Evolutionary conservation across 2,329 filamentous ascomycete species (phyloP).

Genomic region (Nemania diffusa): DNA sequence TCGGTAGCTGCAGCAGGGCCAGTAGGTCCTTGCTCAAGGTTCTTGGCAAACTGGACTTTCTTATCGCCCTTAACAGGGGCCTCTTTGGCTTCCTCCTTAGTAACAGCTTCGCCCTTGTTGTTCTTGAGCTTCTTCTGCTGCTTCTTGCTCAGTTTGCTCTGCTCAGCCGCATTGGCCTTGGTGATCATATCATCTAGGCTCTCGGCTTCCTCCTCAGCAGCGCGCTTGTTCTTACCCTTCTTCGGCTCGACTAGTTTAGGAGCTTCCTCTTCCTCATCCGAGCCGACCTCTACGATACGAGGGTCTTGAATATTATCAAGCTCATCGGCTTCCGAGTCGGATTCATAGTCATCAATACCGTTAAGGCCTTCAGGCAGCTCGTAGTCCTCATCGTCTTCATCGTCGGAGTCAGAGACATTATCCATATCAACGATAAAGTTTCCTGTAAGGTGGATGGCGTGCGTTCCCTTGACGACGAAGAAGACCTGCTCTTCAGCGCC

Average conservation of each 20-base stretch:
- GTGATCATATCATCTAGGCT: constrained; percentile 86
- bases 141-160: constrained; percentile 90
- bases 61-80: constrained; percentile 72
- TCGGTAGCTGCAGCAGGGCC: constrained; percentile 66
- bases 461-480: constrained; percentile 90
- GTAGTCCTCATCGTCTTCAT: constrained; percentile 77
- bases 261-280: constrained; percentile 79
- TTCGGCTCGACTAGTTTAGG: constrained; percentile 68
- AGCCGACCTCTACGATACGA: constrained; percentile 84
- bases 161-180: constrained; percentile 73
- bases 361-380: constrained; percentile 83
- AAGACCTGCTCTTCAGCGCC: constrained; percentile 88
- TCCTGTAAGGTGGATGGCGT: constrained; percentile 91
- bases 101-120: constrained; percentile 90
- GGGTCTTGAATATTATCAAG: constrained; percentile 82
- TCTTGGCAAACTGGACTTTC: constrained; percentile 99
- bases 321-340: constrained; percentile 76
- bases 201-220: constrained; percentile 76
- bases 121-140: constrained; percentile 98
- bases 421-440: constrained; percentile 87
- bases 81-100: constrained; percentile 66
- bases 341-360: constrained; percentile 75
- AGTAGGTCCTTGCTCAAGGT: constrained; percentile 96
- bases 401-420: constrained; percentile 70
- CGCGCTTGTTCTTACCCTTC: constrained; percentile 93